Percentiles rank a stretch among this genome's conserved stretches.
These are phyloP conservation scores for Calonectria henricotiae DNA, from an alignment of 2,329 filamentous ascomycete species.

Conservation along the genomic window DNA sequence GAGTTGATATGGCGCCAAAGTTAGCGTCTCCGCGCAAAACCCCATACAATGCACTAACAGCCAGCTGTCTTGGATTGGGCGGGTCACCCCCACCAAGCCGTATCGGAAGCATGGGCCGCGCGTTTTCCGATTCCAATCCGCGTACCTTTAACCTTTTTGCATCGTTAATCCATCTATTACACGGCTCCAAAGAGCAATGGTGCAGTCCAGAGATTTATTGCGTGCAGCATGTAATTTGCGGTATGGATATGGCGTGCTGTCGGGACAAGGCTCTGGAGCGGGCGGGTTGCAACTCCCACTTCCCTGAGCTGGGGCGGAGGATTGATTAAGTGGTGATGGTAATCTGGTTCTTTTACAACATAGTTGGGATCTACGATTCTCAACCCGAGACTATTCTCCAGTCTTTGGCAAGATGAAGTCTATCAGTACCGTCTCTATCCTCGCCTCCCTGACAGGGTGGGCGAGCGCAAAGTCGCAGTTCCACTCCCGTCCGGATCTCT, in stretches of 20 bases:
- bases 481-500: conserved; percentile 46
- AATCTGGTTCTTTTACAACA: background rate
- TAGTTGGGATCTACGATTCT: background rate
- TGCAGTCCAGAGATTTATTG: conserved; percentile 24
- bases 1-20: conserved; percentile 45
- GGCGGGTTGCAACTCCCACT: conserved; percentile 3
- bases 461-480: conserved; percentile 46
- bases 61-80: background rate
- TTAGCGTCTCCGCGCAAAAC: conserved; percentile 20
- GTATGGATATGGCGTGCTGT: conserved; percentile 37
- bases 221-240: conserved; percentile 28
- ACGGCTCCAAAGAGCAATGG: background rate
- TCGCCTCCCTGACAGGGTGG: conserved; percentile 13
- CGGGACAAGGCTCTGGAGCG: background rate
- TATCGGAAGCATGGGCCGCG: conserved; percentile 26
- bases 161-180: conserved; percentile 3
- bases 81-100: conserved; percentile 16
- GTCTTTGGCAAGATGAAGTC: conserved; percentile 29
- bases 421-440: conserved; percentile 8
- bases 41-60: conserved; percentile 41
- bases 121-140: conserved; percentile 25
- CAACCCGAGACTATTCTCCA: background rate
- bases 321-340: background rate
- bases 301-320: background rate
- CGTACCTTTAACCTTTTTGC: conserved; percentile 10